Conservation (phyloP, 2,329 filamentous ascomycete genomes). For the Calonectria honghensis region DNA sequence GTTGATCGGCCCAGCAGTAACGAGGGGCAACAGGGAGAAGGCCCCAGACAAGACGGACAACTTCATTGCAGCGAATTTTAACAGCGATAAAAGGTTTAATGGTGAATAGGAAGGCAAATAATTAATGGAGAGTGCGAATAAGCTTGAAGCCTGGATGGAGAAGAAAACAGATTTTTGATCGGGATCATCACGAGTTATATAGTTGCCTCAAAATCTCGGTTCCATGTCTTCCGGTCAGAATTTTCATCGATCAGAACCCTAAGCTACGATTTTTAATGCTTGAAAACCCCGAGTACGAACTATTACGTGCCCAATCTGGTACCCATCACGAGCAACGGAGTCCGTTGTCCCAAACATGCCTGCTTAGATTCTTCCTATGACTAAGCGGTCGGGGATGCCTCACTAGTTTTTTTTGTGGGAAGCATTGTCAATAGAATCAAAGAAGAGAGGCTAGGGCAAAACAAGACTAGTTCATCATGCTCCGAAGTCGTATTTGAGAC, state of each 20-base stretch:
- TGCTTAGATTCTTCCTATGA: neutral
- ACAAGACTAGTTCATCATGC: neutral
- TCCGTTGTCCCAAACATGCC: neutral
- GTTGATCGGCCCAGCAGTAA: neutral
- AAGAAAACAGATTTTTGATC: neutral
- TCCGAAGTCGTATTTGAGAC: neutral
- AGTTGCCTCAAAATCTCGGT: neutral
- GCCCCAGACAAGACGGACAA: neutral
- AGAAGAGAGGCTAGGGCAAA: neutral
- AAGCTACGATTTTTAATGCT: neutral
- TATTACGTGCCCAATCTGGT: neutral
- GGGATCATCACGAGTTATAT: neutral
- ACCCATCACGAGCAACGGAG: neutral
- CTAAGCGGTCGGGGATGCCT: neutral
- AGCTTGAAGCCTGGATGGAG: neutral
- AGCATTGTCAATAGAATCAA: neutral
- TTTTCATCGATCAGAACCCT: neutral
- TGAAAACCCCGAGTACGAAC: neutral
- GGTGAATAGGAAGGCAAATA: neutral
- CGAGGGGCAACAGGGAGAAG: neutral
- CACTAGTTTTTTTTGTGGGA: neutral
- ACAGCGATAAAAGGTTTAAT: neutral
- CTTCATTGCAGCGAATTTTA: neutral
- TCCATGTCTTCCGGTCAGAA: neutral
- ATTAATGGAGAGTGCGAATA: neutral